phyloP scores from a whole-genome alignment of 306 rosid genomes.

The Vicia sativa region DNA sequence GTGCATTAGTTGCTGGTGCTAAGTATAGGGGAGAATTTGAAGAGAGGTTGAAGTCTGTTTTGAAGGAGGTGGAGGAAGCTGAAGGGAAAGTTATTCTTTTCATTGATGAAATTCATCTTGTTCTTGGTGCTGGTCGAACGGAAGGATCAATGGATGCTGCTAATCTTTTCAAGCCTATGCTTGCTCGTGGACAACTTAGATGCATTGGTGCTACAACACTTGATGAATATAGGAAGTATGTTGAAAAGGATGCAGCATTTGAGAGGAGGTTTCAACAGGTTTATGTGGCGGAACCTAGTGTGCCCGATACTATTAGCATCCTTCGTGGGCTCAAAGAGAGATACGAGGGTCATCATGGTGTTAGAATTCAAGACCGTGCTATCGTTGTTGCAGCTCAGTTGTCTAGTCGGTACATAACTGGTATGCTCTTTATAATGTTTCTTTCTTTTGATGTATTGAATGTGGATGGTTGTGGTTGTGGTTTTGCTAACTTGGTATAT shows the following conservation, averaged over 20 bases:
- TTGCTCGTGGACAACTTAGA: constrained; percentile 92
- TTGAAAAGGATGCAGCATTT: constrained; percentile 96
- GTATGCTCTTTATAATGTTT: constrained; percentile 40
- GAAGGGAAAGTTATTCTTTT: constrained; percentile 85
- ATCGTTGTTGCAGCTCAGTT: constrained; percentile 81
- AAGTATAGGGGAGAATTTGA: constrained; percentile 92
- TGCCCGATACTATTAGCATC: constrained; percentile 71
- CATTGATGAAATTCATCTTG: constrained; percentile 89
- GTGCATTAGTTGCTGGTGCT: constrained; percentile 86
- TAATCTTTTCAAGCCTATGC: constrained; percentile 87
- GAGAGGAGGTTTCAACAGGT: constrained; percentile 95
- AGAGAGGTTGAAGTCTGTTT: constrained; percentile 79
- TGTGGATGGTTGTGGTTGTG: not conserved
- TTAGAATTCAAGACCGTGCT: constrained; percentile 81
- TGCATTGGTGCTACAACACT: constrained; percentile 95
- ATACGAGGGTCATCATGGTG: constrained; percentile 97
- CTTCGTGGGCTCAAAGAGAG: constrained; percentile 87
- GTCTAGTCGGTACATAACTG: constrained; percentile 84
- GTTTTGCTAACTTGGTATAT: not conserved
- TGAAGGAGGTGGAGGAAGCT: constrained; percentile 94
- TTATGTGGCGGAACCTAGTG: constrained; percentile 92
- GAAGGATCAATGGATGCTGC: constrained; percentile 99
- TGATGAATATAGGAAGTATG: constrained; percentile 88
- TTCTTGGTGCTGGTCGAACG: constrained; percentile 87
- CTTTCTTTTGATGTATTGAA: not conserved